phyloP scores from a whole-genome alignment of 352 stramenopile genomes.

The Phytophthora aleatoria region DNA sequence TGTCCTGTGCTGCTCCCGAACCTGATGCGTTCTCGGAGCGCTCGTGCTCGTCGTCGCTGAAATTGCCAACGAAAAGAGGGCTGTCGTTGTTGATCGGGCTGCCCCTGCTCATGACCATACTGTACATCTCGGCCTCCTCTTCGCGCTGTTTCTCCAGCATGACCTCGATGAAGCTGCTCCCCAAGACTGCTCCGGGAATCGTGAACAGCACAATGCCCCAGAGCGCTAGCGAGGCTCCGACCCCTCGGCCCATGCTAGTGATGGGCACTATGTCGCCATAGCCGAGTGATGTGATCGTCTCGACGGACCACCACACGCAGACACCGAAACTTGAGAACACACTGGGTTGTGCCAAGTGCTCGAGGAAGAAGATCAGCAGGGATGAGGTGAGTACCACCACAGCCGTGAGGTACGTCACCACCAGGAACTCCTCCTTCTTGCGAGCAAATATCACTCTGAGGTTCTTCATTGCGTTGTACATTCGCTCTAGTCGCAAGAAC shows the following conservation, averaged over 20 bases:
- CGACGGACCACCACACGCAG: conserved; percentile 62
- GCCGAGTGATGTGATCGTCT: conserved; percentile 72
- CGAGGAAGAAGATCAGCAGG: conserved; percentile 68
- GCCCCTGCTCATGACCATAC: conserved; percentile 23
- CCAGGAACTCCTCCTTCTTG: conserved; percentile 69
- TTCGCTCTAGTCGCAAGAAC: conserved; percentile 62
- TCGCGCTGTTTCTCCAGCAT: conserved; percentile 70
- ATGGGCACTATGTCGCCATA: conserved; percentile 67
- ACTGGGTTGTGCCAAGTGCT: conserved; percentile 52
- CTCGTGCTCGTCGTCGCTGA: conserved; percentile 27
- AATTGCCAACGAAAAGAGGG: conserved; percentile 29
- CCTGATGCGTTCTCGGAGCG: not conserved
- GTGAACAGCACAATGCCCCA: conserved; percentile 70
- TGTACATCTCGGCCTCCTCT: conserved; percentile 49
- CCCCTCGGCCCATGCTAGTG: conserved; percentile 42
- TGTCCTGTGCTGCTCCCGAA: conserved; percentile 3
- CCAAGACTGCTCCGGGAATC: conserved; percentile 60
- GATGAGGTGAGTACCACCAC: conserved; percentile 64
- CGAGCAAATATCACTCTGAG: conserved; percentile 53
- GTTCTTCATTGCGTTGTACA: conserved; percentile 68
- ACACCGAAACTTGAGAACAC: conserved; percentile 57
- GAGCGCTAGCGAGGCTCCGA: conserved; percentile 52
- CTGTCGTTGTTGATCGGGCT: conserved; percentile 22
- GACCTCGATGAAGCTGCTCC: conserved; percentile 70
- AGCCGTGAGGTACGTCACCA: conserved; percentile 61